phyloP scores from a whole-genome alignment of 169 alveolate genomes.

The Plasmodium reichenowi region DNA sequence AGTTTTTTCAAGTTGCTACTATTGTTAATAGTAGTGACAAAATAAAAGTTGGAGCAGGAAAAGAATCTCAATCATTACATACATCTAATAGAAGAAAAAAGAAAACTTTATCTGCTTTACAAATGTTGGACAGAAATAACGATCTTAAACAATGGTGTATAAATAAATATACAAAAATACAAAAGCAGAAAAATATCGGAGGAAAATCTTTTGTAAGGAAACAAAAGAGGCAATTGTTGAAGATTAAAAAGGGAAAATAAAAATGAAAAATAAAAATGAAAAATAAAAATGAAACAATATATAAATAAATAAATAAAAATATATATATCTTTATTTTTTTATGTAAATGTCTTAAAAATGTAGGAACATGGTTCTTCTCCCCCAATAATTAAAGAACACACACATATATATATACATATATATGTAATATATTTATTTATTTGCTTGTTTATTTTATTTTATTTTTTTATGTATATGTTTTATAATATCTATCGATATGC shows the following conservation, averaged over 20 bases:
- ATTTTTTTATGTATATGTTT: too few relatives aligned
- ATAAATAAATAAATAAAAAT: not conserved
- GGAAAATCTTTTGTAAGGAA: conserved; percentile 74
- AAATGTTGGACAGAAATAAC: conserved; percentile 38
- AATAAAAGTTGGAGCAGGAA: conserved; percentile 74
- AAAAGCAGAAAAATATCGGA: conserved; percentile 71
- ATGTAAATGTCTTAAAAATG: too few relatives aligned
- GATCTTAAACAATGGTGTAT: conserved; percentile 70
- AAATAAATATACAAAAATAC: conserved; percentile 68
- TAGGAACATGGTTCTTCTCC: too few relatives aligned
- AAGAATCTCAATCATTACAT: conserved; percentile 73
- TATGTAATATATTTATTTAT: too few relatives aligned
- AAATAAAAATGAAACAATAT: not conserved
- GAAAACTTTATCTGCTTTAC: conserved; percentile 47
- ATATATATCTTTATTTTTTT: too few relatives aligned
- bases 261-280: too few relatives aligned
- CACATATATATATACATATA: too few relatives aligned
- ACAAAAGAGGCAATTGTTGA: conserved; percentile 39
- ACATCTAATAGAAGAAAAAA: conserved; percentile 66
- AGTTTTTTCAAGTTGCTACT: conserved; percentile 76
- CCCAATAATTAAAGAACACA: too few relatives aligned
- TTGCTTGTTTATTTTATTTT: too few relatives aligned
- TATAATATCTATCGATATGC: too few relatives aligned
- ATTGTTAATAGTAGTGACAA: conserved; percentile 61
- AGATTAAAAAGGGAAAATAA: not conserved